These are phyloP conservation scores for Solanum paucissectum DNA, from an alignment of 257 asterid species.

Conservation along the genomic window DNA sequence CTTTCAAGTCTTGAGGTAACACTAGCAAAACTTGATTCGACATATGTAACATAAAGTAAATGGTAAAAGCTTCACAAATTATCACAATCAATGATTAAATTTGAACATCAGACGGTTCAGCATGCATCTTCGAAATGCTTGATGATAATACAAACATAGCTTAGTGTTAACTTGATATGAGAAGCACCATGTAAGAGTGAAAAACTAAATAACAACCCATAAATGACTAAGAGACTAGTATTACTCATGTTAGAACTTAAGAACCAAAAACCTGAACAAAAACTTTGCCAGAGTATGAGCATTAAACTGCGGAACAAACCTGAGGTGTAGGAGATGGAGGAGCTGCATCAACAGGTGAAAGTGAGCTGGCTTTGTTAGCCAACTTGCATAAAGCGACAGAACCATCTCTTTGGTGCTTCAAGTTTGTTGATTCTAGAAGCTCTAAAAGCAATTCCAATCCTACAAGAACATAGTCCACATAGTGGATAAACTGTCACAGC, in stretches of 20 bases:
- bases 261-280: not conserved
- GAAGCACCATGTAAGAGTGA: not conserved
- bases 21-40: not conserved
- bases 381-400: slow-evolving; percentile 74
- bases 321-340: slow-evolving; percentile 94
- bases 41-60: not conserved
- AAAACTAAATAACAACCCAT: not conserved
- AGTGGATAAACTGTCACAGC: not conserved
- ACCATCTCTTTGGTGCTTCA: slow-evolving; percentile 65
- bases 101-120: not conserved
- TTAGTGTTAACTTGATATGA: not conserved
- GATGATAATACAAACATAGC: not conserved
- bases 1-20: not conserved
- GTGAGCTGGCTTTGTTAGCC: slow-evolving; percentile 71
- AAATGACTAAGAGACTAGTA: not conserved
- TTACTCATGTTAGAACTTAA: not conserved
- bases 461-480: slow-evolving; percentile 9
- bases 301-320: slow-evolving; percentile 26
- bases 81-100: not conserved
- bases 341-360: slow-evolving; percentile 87
- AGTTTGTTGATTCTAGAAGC: slow-evolving; percentile 59
- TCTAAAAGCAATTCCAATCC: slow-evolving; percentile 81
- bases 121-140: not conserved
- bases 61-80: not conserved
- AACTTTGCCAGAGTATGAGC: not conserved